Conservation (phyloP, 169 alveolate species). For the Toxoplasma gondii region DNA sequence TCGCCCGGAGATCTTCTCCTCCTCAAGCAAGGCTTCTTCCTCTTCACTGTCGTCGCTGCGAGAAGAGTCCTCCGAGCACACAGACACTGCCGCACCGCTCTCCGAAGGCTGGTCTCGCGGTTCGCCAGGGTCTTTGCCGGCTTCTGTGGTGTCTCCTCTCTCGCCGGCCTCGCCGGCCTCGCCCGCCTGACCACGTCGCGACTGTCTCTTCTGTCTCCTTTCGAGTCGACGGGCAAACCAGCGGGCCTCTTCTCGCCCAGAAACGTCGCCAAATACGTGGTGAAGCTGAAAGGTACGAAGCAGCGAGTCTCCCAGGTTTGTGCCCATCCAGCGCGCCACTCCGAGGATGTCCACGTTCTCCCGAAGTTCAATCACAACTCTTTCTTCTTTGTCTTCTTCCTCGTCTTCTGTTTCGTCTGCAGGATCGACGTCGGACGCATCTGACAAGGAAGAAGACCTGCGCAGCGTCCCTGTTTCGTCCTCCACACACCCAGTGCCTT, state of each 20-base stretch:
- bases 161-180: no score
- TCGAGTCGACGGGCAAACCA: not conserved
- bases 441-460: not conserved
- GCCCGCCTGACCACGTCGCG: no score
- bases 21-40: not conserved
- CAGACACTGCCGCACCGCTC: not conserved
- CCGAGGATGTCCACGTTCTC: slow-evolving; percentile 5
- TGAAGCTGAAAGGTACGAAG: slow-evolving; percentile 33
- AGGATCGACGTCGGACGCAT: not conserved
- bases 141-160: no score
- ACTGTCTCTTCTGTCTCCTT: not conserved
- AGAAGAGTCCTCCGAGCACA: not conserved
- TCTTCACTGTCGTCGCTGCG: not conserved
- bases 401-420: not conserved
- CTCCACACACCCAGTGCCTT: no score
- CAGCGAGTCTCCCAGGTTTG: slow-evolving; percentile 12
- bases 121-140: no score
- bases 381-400: not conserved
- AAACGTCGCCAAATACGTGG: slow-evolving; percentile 14
- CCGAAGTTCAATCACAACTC: not conserved
- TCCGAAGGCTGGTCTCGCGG: not conserved
- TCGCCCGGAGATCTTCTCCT: not conserved
- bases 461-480: not conserved
- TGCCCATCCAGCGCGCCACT: slow-evolving; percentile 34
- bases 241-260: not conserved